Evolutionary conservation across 164 flowering plant species (phyloP).

Genomic region (Piper betle): DNA sequence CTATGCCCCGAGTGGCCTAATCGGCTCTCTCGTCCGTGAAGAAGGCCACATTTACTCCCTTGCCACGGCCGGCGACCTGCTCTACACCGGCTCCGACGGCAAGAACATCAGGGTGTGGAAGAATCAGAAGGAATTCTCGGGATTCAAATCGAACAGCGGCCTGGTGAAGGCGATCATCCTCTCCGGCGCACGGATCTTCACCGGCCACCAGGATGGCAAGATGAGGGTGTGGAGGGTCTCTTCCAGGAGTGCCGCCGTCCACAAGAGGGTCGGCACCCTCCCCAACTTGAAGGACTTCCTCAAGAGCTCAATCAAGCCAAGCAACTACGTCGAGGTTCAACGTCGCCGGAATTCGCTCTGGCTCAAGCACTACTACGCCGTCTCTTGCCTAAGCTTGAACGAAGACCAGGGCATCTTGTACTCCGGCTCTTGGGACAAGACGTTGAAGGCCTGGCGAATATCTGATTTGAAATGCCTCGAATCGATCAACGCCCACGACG

Average conservation of each 20-base stretch:
- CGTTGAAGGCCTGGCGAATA: conserved; percentile 66
- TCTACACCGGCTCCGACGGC: conserved; percentile 93
- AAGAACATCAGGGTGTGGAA: conserved; percentile 92
- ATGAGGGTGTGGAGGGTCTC: conserved; percentile 68
- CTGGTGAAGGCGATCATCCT: conserved; percentile 70
- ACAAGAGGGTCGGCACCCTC: conserved; percentile 47
- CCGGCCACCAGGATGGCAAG: conserved; percentile 91
- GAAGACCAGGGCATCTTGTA: conserved; percentile 50
- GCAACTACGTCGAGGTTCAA: conserved; percentile 52
- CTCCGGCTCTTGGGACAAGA: conserved; percentile 85
- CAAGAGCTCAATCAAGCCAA: conserved; percentile 58
- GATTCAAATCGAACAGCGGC: conserved; percentile 77
- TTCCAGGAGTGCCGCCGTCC: conserved; percentile 27
- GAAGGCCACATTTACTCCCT: conserved; percentile 81
- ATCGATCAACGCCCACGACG: conserved; percentile 66
- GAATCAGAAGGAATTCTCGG: conserved; percentile 48
- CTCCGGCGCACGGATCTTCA: conserved; percentile 56
- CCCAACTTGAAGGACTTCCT: conserved; percentile 54
- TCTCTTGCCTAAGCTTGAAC: conserved; percentile 62
- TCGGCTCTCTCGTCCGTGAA: conserved; percentile 74
- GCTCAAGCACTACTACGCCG: conserved; percentile 77
- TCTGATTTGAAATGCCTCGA: conserved; percentile 67
- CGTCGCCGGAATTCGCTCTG: conserved; percentile 41
- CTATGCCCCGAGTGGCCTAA: conserved; percentile 17
- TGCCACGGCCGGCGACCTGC: conserved; percentile 45